A percentile compares a stretch with the other conserved stretches of the same genome.
These are phyloP conservation scores for Solanum pimpinellifolium DNA, from an alignment of 257 asterid genomes.

Conservation along the genomic window DNA sequence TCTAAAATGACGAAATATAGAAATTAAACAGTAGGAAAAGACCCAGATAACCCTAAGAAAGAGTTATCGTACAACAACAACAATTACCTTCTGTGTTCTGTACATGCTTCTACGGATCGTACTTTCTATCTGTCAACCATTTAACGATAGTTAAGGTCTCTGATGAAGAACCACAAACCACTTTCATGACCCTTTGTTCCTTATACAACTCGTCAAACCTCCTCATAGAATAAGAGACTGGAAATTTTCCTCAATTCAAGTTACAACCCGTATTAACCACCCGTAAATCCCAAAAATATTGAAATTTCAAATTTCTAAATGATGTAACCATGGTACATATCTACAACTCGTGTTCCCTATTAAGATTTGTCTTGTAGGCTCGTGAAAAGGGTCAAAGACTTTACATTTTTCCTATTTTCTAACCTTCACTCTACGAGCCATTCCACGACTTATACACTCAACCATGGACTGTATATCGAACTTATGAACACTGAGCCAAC, in stretches of 20 bases:
- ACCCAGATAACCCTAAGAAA: too few species aligned
- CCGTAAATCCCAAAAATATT: not conserved
- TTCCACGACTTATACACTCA: not conserved
- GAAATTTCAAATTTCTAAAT: too few species aligned
- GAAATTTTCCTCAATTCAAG: not conserved
- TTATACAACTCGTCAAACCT: not conserved
- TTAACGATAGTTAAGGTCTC: not conserved
- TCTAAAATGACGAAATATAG: not conserved
- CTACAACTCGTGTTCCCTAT: not conserved
- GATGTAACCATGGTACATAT: not conserved
- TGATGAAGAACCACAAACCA: not conserved
- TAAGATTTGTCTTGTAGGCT: not conserved
- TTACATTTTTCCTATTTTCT: not conserved
- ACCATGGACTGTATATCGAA: not conserved
- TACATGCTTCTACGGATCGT: not conserved
- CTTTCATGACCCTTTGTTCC: not conserved
- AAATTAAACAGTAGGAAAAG: not conserved
- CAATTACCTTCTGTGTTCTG: not conserved
- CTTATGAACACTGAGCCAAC: not conserved
- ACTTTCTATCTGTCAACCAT: too few species aligned
- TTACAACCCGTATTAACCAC: not conserved
- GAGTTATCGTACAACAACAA: too few species aligned
- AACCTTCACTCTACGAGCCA: not conserved
- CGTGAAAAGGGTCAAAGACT: not conserved
- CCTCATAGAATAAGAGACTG: not conserved